Percentiles rank a stretch among this genome's conserved stretches.
Conservation (phyloP, 2,329 filamentous ascomycete species). For the Fusarium coffeatum region DNA sequence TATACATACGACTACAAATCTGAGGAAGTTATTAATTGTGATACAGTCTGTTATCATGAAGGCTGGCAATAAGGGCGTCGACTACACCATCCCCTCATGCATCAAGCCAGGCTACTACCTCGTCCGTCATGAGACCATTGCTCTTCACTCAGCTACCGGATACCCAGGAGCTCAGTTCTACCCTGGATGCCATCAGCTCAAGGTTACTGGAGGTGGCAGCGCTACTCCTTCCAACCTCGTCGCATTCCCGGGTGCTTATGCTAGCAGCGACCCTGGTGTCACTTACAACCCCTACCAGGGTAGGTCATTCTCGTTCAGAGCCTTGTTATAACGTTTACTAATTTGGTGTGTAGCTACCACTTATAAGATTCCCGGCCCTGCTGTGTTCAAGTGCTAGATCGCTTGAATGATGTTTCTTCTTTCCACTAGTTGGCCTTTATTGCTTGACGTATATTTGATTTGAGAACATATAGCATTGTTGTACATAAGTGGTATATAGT, state of each 20-base stretch:
- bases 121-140: conserved; percentile 68
- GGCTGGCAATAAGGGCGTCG: conserved; percentile 55
- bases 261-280: conserved; percentile 61
- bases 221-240: conserved; percentile 58
- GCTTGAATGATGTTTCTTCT: not conserved
- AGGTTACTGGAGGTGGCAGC: conserved; percentile 62
- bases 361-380: conserved; percentile 62
- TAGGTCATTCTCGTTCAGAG: conserved; percentile 34
- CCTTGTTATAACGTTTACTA: not conserved
- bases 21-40: not conserved
- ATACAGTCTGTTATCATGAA: conserved; percentile 58
- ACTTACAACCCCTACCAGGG: conserved; percentile 64
- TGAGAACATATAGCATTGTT: conserved; percentile 1
- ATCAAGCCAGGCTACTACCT: conserved; percentile 66
- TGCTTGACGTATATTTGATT: conserved; percentile 12
- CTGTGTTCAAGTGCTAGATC: conserved; percentile 59
- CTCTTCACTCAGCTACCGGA: conserved; percentile 60
- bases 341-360: conserved; percentile 45
- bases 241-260: conserved; percentile 66
- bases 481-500: conserved; percentile 17
- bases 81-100: conserved; percentile 66
- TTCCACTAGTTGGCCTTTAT: conserved; percentile 23
- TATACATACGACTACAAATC: not conserved
- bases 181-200: conserved; percentile 67
- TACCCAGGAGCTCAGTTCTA: conserved; percentile 69